Evolutionary conservation across 495 filamentous ascomycete genomes (phyloP), one percentile per base, ranked within the genome.

Genomic region (Ascobolus immersus): DNA sequence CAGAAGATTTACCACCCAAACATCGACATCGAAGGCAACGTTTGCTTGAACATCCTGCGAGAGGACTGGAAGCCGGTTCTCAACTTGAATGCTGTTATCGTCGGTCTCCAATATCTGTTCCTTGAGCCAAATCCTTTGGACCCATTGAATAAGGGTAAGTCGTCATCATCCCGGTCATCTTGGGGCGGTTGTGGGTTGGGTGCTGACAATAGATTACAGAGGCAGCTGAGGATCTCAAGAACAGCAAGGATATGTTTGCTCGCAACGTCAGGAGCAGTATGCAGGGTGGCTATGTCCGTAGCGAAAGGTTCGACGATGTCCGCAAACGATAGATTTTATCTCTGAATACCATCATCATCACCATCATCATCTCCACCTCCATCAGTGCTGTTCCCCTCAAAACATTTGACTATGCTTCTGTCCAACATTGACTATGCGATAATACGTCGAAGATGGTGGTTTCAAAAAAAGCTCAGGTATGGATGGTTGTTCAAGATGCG

Each of bases 1-100:
- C 77, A 96, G 53, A 96, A 92, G 62, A 93, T 94, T 44, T 96
- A 96, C 56, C 86, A 96, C 47, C 86, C 86, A 8, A 96, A 96
- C 53, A 94, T 96, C 52, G 86, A 96, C 50, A 61, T 90, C 31
- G 86, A 96, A 47, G 86, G 86, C 24, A 96, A 96, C 48, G 80
- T 96, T 10, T 96, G 86, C 58, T 53, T 96, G 44, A 96, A 96
- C 50, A 94, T 96, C 38, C 55, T 96, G 46, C 60, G 86, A 36
- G 86, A 94, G 59, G 86, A 96, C 58, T 96, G 86, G 86, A 94
- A 93, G 58, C 86, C 86, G 0, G 86, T 94, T 14, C 58, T 96
- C 50, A 94, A 94, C 50, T 53, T 96, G 46, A 90, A 93, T 53
- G 82, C 86, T 9, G 81, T 93, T 18, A 84, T 96, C 45, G 81